These are phyloP conservation scores for Sequoiadendron giganteum DNA, from an alignment of 75 land plant genomes.

Conservation along the genomic window DNA sequence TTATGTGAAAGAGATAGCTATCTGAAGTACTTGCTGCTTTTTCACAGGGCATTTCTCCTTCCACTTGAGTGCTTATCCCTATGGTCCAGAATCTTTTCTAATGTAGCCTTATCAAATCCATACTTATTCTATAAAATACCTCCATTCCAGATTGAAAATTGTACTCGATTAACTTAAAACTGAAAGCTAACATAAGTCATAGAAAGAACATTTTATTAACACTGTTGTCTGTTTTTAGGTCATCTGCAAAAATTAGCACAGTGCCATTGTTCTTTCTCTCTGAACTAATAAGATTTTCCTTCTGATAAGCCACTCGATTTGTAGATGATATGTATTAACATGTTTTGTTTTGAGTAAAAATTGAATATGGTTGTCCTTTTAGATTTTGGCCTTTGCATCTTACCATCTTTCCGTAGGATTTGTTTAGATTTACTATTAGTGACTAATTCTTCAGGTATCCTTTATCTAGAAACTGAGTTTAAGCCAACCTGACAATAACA, in stretches of 20 bases:
- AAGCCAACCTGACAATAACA: not conserved
- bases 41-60: not conserved
- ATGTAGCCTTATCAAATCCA: not conserved
- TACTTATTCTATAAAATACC: too few relatives aligned
- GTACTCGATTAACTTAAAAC: not conserved
- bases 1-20: not conserved
- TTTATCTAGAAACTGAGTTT: not conserved
- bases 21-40: not conserved
- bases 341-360: not conserved
- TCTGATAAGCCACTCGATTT: not conserved
- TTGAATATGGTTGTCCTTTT: not conserved
- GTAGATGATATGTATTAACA: not conserved
- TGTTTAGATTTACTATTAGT: not conserved
- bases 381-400: not conserved
- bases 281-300: not conserved
- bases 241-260: not conserved
- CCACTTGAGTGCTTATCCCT: not conserved
- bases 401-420: not conserved
- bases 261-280: not conserved
- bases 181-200: too few relatives aligned
- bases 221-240: not conserved
- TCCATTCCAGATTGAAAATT: too few relatives aligned
- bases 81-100: too few relatives aligned
- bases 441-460: not conserved
- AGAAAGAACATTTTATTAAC: not conserved